Conservation (phyloP, 441 rosid genomes). For the Manihot esculenta region DNA sequence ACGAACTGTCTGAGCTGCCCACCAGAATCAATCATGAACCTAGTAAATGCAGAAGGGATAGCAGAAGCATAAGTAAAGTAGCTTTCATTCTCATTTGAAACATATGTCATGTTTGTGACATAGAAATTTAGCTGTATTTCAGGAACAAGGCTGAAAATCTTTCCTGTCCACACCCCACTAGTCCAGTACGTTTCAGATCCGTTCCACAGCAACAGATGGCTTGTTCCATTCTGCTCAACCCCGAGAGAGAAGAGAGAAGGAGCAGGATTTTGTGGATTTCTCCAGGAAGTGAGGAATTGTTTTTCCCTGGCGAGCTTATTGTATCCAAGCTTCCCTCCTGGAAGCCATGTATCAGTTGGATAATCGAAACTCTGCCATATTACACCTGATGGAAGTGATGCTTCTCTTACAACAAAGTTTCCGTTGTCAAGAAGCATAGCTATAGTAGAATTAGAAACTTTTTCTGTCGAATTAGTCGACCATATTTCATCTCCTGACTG, state of each 20-base stretch:
- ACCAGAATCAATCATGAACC: constrained; percentile 17
- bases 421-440: constrained; percentile 29
- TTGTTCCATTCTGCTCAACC: background rate
- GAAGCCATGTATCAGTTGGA: constrained; percentile 31
- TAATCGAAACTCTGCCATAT: too few relatives aligned
- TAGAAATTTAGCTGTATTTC: constrained; percentile 5
- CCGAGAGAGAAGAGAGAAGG: constrained; percentile 17
- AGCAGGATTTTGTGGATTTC: constrained; percentile 25
- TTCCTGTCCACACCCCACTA: constrained; percentile 17
- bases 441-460: constrained; percentile 9
- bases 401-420: constrained; percentile 24
- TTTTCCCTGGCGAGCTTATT: background rate
- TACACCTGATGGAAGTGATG: constrained; percentile 21
- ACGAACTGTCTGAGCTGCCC: constrained; percentile 18
- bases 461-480: constrained; percentile 17
- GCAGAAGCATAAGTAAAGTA: constrained; percentile 8
- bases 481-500: constrained; percentile 8
- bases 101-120: background rate
- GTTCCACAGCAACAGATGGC: constrained; percentile 15
- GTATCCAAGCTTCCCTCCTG: constrained; percentile 24
- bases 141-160: constrained; percentile 13
- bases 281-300: constrained; percentile 14
- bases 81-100: constrained; percentile 26
- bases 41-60: constrained; percentile 16
- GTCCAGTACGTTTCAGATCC: constrained; percentile 13